These are phyloP conservation scores for Aspergillus carlsbadensis DNA, from an alignment of 495 filamentous ascomycete species.

Conservation along the genomic window DNA sequence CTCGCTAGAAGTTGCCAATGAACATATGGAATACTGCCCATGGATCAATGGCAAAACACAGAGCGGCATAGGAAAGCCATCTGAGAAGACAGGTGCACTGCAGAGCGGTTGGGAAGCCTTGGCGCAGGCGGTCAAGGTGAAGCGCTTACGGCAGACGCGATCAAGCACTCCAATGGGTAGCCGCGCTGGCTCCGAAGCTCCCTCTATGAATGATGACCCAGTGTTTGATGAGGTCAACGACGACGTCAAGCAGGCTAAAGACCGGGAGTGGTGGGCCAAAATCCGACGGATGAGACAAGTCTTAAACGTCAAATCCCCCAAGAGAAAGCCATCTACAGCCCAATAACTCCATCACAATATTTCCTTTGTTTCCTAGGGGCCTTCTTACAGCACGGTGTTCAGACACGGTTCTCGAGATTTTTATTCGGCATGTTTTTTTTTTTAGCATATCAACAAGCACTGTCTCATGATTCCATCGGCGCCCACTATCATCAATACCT, in stretches of 20 bases:
- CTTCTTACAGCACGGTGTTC: conserved; percentile 20
- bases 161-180: conserved; percentile 26
- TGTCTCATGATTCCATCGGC: too few species aligned
- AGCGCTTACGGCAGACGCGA: conserved; percentile 36
- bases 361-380: conserved; percentile 12
- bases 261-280: conserved; percentile 54
- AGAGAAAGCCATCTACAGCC: conserved; percentile 24
- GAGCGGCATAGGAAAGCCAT: conserved; percentile 39
- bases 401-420: not conserved
- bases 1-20: conserved; percentile 60
- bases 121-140: conserved; percentile 39
- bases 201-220: conserved; percentile 23
- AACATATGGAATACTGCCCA: conserved; percentile 81
- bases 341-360: conserved; percentile 13
- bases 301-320: conserved; percentile 43
- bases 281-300: conserved; percentile 49
- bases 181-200: conserved; percentile 25
- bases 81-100: conserved; percentile 31
- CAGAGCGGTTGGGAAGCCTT: conserved; percentile 49
- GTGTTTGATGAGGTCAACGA: conserved; percentile 29
- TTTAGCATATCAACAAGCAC: not conserved
- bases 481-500: too few species aligned
- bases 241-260: conserved; percentile 40
- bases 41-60: conserved; percentile 68
- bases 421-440: not conserved